phyloP scores from a whole-genome alignment of 2,329 filamentous ascomycete species.

The Albophoma yamanashiensis region DNA sequence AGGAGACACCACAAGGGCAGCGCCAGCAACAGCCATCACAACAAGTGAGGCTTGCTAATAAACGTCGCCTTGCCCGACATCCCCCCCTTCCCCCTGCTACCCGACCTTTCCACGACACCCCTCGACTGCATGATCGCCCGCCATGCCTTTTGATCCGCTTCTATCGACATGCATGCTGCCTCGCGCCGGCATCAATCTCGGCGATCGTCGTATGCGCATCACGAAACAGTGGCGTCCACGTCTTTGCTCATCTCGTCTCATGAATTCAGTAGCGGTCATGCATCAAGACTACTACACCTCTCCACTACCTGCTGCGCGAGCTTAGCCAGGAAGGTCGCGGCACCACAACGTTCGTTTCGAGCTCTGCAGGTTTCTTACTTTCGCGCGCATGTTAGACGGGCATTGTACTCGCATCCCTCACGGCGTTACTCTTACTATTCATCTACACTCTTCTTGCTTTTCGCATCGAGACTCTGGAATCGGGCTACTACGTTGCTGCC shows the following conservation, averaged over 20 bases:
- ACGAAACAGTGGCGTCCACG: background rate
- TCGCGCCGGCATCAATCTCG: background rate
- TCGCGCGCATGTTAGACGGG: background rate
- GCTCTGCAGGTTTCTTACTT: background rate
- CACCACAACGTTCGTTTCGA: background rate
- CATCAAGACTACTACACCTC: background rate
- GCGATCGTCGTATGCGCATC: background rate
- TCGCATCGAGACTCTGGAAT: background rate
- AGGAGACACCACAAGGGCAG: conserved; percentile 13
- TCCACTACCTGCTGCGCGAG: background rate
- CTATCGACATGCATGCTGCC: background rate
- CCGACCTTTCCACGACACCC: background rate
- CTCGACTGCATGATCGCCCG: background rate
- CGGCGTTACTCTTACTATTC: background rate
- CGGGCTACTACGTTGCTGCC: background rate
- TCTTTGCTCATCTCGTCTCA: background rate
- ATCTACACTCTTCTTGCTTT: background rate
- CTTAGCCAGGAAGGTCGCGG: background rate
- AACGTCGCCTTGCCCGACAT: background rate
- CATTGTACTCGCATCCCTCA: background rate
- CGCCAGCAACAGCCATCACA: conserved; percentile 8
- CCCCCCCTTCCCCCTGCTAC: background rate
- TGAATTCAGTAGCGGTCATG: background rate
- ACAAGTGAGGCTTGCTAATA: conserved; percentile 13
- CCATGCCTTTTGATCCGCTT: background rate